Conservation (phyloP, 306 rosid species). For the Quercus wislizeni region DNA sequence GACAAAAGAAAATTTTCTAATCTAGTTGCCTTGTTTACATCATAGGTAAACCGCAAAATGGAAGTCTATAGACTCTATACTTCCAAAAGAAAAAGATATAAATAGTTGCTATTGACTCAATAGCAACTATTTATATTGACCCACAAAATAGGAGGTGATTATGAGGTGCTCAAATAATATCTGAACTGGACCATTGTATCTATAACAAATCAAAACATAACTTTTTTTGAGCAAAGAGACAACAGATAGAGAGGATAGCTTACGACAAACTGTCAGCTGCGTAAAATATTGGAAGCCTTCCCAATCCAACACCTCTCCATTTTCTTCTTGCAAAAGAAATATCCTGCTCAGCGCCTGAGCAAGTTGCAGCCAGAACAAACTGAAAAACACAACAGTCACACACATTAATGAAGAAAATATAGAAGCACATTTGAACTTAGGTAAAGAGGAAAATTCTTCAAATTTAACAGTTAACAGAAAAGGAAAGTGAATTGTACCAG, state of each 20-base stretch:
- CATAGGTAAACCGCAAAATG: not conserved
- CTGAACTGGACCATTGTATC: not conserved
- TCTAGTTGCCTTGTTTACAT: not conserved
- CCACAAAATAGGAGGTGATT: not conserved
- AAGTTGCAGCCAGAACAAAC: conserved; percentile 92
- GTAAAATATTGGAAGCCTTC: conserved; percentile 78
- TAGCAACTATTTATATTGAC: no score
- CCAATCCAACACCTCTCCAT: conserved; percentile 65
- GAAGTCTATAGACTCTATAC: not conserved
- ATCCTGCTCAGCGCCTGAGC: conserved; percentile 73
- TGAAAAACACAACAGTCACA: conserved; percentile 28
- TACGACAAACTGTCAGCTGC: conserved; percentile 74
- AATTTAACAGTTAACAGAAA: not conserved
- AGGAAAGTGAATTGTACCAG: conserved; percentile 51
- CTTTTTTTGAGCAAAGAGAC: conserved; percentile 14
- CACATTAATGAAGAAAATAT: conserved; percentile 7
- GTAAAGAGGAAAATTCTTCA: not conserved
- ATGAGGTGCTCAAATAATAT: not conserved
- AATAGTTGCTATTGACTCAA: not conserved
- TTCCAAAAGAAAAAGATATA: not conserved
- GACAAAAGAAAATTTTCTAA: not conserved
- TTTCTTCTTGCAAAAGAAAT: conserved; percentile 48
- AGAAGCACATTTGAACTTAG: conserved; percentile 11
- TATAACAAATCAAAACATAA: not conserved
- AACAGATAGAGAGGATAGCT: conserved; percentile 31